Evolutionary conservation across 2,329 filamentous ascomycete genomes (phyloP), one percentile per base, ranked within the genome.

Genomic region (Cladophialophora exuberans): DNA sequence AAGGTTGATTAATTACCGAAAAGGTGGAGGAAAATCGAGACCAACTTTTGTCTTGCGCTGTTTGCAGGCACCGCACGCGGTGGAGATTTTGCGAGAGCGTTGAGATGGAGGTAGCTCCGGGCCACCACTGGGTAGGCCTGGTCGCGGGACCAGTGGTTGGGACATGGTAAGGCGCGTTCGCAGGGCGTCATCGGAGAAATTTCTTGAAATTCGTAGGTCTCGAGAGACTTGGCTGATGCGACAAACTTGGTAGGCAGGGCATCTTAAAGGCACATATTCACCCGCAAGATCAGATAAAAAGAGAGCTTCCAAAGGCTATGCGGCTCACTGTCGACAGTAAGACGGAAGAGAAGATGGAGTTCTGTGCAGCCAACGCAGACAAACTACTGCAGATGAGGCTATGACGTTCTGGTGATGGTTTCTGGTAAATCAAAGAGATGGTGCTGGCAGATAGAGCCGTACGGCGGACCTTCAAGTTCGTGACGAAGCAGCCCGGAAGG

Each of bases 61-160:
- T 42, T 65, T 65, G 50, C 62, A 63, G 13, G 62, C 62, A 9
- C 61, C 56, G 39, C 62, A 65, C 2, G 62, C 62, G 10, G 61
- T 65, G 7, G 62, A 65, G n/a, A 65, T 65, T 38, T 65, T 65
- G 20, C 61, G 56, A 20, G 52, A 33, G 20, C 57, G 57, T 25
- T 54, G 53, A n/a, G 60, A 43, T 23, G 43, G 26, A 13, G 47
- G 44, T 9, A 42, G 22, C 18, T 52, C 18, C 9, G 35, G 23
- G 17, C 43, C 10, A 11, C 30, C 30, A 6, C 44, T 28, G 44
- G 15, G 44, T 15, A 42, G 50, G 11, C 33, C 22, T 6, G 54
- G 57, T 4, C 62, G 60, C 26, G 62, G 61, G 18, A 58, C 57
- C 38, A 64, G 23, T 25, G 57, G 57, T 54, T 60, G 56, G 47